A percentile compares a stretch with the other conserved stretches of the same genome.
Conservation (phyloP, 163 green algal genomes). For the Chlorella variabilis region DNA sequence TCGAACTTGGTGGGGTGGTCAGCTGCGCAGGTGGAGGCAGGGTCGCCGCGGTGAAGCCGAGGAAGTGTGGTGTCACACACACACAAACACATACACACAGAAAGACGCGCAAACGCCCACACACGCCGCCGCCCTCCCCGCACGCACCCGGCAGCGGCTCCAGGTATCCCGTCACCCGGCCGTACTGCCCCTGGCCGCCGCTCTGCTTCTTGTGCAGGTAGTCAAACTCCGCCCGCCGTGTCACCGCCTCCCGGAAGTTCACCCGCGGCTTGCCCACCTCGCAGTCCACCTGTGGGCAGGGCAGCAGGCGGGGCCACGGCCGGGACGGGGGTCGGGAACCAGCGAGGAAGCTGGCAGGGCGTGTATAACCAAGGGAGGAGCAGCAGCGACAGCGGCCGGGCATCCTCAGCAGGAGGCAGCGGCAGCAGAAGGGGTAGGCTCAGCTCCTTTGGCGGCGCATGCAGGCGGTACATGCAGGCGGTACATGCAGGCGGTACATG, state of each 20-base stretch:
- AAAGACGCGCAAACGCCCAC: too few relatives aligned
- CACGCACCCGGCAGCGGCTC: slow-evolving; percentile 85
- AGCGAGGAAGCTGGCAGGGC: too few relatives aligned
- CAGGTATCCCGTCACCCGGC: slow-evolving; percentile 84
- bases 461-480: too few relatives aligned
- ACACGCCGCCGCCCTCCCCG: not conserved
- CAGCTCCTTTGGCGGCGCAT: too few relatives aligned
- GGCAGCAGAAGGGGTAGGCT: too few relatives aligned
- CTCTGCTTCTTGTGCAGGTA: slow-evolving; percentile 99
- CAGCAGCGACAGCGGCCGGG: too few relatives aligned
- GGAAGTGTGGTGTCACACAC: too few relatives aligned
- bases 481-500: too few relatives aligned
- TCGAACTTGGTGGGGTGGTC: slow-evolving; percentile 67
- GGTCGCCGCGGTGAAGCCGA: too few relatives aligned
- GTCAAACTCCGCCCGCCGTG: slow-evolving; percentile 85
- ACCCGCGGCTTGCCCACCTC: slow-evolving; percentile 89
- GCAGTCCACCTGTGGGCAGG: slow-evolving; percentile 72
- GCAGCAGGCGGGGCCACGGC: not conserved
- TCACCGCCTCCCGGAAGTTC: slow-evolving; percentile 97
- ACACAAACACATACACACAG: not conserved
- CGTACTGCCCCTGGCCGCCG: slow-evolving; percentile 74
- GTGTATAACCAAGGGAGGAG: too few relatives aligned
- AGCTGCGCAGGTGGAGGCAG: slow-evolving; percentile 7
- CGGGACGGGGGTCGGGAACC: too few relatives aligned
- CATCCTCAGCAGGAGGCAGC: too few relatives aligned